Percentiles rank a stretch among this genome's conserved stretches.
Conservation (phyloP, 2,329 filamentous ascomycete species). For the Penicillium nordicum region DNA sequence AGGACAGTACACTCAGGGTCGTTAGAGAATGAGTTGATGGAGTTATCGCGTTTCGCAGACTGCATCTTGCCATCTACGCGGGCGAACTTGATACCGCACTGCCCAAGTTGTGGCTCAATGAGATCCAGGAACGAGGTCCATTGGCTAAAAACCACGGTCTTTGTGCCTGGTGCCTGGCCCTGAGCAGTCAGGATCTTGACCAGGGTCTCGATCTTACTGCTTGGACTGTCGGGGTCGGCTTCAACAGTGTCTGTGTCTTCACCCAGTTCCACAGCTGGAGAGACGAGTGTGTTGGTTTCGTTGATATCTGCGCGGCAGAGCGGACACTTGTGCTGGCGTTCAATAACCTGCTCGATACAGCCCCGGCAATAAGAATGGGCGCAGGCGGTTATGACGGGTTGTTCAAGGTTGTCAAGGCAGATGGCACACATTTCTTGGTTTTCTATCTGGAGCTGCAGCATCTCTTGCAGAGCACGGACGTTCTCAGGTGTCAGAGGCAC, state of each 20-base stretch:
- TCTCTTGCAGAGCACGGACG: slow-evolving; percentile 65
- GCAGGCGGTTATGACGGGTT: slow-evolving; percentile 79
- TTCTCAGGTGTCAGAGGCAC: slow-evolving; percentile 72
- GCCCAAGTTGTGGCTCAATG: slow-evolving; percentile 64
- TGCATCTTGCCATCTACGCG: slow-evolving; percentile 81
- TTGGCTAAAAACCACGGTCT: slow-evolving; percentile 78
- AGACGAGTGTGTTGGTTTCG: slow-evolving; percentile 60
- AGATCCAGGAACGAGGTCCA: slow-evolving; percentile 77
- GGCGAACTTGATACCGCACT: slow-evolving; percentile 60
- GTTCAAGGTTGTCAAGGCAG: slow-evolving; percentile 69
- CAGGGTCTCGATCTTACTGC: slow-evolving; percentile 78
- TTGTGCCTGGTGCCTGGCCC: slow-evolving; percentile 62
- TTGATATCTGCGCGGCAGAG: slow-evolving; percentile 72
- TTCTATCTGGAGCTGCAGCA: slow-evolving; percentile 73
- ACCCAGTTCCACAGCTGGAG: slow-evolving; percentile 59
- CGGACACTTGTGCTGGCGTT: slow-evolving; percentile 74
- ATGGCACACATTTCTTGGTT: slow-evolving; percentile 79
- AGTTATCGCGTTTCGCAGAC: slow-evolving; percentile 65
- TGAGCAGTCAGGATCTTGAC: slow-evolving; percentile 71
- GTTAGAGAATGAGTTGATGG: slow-evolving; percentile 64
- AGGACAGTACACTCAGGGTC: slow-evolving; percentile 69
- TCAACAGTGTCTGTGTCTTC: slow-evolving; percentile 48
- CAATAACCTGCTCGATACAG: slow-evolving; percentile 73
- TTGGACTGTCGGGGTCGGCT: slow-evolving; percentile 63
- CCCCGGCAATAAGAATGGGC: slow-evolving; percentile 72